Base-by-base conservation (phyloP, 495 filamentous ascomycete genomes). In the Penicillium canariense region DNA sequence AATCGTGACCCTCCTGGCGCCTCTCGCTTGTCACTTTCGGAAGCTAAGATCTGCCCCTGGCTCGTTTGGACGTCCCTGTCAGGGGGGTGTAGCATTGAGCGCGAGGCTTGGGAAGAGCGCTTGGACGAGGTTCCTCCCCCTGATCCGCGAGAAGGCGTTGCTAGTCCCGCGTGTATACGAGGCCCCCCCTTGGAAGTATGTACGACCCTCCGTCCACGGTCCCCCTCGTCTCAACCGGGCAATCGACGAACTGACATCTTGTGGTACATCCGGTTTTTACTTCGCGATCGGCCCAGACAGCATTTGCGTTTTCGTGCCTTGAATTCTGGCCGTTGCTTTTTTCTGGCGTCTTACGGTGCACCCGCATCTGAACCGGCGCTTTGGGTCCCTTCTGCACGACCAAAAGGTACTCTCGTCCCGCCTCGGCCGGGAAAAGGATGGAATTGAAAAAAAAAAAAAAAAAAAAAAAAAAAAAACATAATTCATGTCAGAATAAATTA, bases 21-120 rank as follows among this genome's bases (percentile, higher is more conserved):
- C 52, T 52, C 52, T 61, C 59, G 63, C 63, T 63, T 64, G 58
- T 62, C 60, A 58, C 32, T 46, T 46, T 54, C 50, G 50, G 57
- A 57, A 52, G 52, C 56, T 45, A 8, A 55, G 58, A 62, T 60
- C 61, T 61, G 35, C 61, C 61, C 61, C 58, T 62, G 58, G 52
- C 50, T 50, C 31, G 38, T 55, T 50, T 53, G 28, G 50, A 43
- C 1, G 10, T n/a, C n/a, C n/a, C n/a, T n/a, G n/a, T 42, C 43
- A 46, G 27, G 27, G 43, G 43, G 11, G 27, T 17, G 9, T 26
- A 5, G 9, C 7, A 34, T 38, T 36, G 35, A 5, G n/a, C 30
- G 17, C 5, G 20, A 25, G n/a, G 38, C 12, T 25, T 42, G 20
- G n/a, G 1, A 38, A 18, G 11, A 18, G 35, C 28, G 45, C 45